Conservation (phyloP, 495 filamentous ascomycete species). For the Penicillium tannophilum region DNA sequence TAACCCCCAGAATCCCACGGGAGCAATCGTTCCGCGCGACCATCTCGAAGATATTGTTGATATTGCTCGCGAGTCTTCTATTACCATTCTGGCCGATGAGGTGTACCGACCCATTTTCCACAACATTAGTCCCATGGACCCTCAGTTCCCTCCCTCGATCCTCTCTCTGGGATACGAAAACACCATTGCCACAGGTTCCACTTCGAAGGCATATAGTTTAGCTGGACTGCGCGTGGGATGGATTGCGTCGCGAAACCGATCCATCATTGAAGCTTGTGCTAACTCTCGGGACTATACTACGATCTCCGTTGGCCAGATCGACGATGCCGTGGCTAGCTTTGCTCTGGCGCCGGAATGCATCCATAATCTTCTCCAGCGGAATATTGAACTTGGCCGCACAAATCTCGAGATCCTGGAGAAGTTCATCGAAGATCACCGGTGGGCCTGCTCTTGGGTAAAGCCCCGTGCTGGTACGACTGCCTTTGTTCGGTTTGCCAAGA, state of each 20-base stretch:
- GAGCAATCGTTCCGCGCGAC: constrained; percentile 64
- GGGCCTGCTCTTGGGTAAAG: constrained; percentile 69
- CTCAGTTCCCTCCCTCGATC: constrained; percentile 67
- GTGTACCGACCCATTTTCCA: constrained; percentile 93
- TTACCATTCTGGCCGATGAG: constrained; percentile 77
- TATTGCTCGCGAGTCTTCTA: constrained; percentile 61
- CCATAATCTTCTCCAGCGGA: constrained; percentile 67
- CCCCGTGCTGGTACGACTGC: constrained; percentile 84
- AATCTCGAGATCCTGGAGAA: constrained; percentile 69
- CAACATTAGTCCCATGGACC: constrained; percentile 57
- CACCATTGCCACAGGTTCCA: constrained; percentile 73
- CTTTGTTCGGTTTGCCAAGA: constrained; percentile 68
- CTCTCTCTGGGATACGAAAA: constrained; percentile 71
- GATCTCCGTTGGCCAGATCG: constrained; percentile 81
- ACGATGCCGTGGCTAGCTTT: constrained; percentile 77
- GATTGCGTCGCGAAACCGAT: constrained; percentile 67
- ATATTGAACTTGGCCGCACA: constrained; percentile 67
- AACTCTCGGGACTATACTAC: constrained; percentile 78
- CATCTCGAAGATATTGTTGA: constrained; percentile 64
- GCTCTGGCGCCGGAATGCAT: constrained; percentile 66
- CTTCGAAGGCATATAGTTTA: constrained; percentile 85
- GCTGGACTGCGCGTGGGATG: constrained; percentile 84
- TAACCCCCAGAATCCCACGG: constrained; percentile 90
- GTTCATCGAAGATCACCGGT: constrained; percentile 66
- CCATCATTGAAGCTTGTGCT: constrained; percentile 66